Evolutionary conservation across 2,329 filamentous ascomycete genomes (phyloP).

Genomic region (Pezizomycotina sp.): DNA sequence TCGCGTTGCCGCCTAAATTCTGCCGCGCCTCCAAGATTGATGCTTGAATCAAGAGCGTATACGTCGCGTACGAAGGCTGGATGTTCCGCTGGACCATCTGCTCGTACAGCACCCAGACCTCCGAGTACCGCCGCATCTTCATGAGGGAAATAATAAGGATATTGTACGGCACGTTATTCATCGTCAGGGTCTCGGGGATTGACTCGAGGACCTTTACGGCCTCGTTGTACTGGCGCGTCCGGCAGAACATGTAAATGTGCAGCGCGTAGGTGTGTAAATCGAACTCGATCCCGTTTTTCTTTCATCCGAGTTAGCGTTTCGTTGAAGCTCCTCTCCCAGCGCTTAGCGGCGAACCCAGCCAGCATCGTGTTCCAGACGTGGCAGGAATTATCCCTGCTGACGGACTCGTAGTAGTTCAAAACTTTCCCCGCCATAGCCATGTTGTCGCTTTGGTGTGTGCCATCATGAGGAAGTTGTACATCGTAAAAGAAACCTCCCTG

Average conservation of each 20-base stretch:
- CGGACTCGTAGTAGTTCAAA: too few species aligned
- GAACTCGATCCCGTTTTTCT: too few species aligned
- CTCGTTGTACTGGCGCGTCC: background rate
- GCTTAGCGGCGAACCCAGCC: conserved; percentile 7
- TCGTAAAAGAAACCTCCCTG: conserved; percentile 11
- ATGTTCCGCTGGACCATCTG: conserved; percentile 20
- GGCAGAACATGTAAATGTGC: conserved; percentile 19
- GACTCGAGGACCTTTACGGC: background rate
- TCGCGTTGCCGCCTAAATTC: too few species aligned
- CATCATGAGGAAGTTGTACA: conserved; percentile 19
- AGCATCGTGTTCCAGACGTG: too few species aligned
- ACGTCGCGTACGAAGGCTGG: conserved; percentile 18
- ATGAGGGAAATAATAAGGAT: conserved; percentile 24
- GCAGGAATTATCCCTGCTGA: too few species aligned
- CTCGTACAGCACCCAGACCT: conserved; percentile 23
- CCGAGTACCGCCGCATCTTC: conserved; percentile 21
- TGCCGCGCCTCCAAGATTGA: conserved; percentile 18
- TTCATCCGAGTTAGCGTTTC: conserved; percentile 16
- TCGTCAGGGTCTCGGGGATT: conserved; percentile 7
- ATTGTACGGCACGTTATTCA: conserved; percentile 23
- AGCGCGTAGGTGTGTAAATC: conserved; percentile 20
- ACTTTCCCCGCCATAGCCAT: too few species aligned
- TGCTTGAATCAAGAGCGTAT: conserved; percentile 14
- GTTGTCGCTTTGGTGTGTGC: conserved; percentile 11
- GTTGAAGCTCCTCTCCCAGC: conserved; percentile 18